These are phyloP conservation scores for Kluyveromyces nonfermentans DNA, from an alignment of 805 yeast species.

Conservation along the genomic window DNA sequence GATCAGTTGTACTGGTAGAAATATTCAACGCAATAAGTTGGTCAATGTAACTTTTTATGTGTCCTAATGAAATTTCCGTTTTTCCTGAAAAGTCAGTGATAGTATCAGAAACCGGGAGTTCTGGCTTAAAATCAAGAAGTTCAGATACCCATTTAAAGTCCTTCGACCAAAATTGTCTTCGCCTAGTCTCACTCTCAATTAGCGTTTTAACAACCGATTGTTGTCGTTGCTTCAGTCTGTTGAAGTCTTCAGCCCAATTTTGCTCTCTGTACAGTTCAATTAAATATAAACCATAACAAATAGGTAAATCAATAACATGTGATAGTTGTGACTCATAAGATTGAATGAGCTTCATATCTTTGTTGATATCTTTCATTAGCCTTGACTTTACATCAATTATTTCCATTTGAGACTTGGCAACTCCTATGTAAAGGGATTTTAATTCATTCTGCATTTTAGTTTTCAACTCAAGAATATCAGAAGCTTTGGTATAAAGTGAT, in stretches of 20 bases:
- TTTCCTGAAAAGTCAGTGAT: neutral
- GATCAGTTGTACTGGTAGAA: slow-evolving; percentile 27
- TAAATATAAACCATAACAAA: slow-evolving; percentile 59
- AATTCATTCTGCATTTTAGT: slow-evolving; percentile 27
- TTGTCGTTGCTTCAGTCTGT: slow-evolving; percentile 30
- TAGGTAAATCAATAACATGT: slow-evolving; percentile 54
- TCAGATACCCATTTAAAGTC: slow-evolving; percentile 7
- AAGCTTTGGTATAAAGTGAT: slow-evolving; percentile 19
- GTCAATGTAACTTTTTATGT: slow-evolving; percentile 30
- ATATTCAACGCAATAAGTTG: slow-evolving; percentile 26
- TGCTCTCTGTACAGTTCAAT: slow-evolving; percentile 52
- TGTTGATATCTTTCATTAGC: slow-evolving; percentile 27
- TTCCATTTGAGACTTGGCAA: slow-evolving; percentile 33
- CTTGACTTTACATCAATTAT: slow-evolving; percentile 27
- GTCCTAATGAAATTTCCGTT: neutral
- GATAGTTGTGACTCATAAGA: slow-evolving; percentile 20
- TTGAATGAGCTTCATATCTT: slow-evolving; percentile 22
- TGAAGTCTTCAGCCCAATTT: slow-evolving; percentile 36
- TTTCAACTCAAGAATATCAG: slow-evolving; percentile 23
- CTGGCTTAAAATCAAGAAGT: neutral
- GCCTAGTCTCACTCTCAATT: slow-evolving; percentile 36
- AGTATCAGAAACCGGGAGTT: neutral
- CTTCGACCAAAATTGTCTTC: slow-evolving; percentile 27
- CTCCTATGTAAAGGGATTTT: slow-evolving; percentile 21
- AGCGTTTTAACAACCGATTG: slow-evolving; percentile 7